Base-by-base conservation (phyloP, 768 basidiomycete species). In the Hygrocybe punicea region DNA sequence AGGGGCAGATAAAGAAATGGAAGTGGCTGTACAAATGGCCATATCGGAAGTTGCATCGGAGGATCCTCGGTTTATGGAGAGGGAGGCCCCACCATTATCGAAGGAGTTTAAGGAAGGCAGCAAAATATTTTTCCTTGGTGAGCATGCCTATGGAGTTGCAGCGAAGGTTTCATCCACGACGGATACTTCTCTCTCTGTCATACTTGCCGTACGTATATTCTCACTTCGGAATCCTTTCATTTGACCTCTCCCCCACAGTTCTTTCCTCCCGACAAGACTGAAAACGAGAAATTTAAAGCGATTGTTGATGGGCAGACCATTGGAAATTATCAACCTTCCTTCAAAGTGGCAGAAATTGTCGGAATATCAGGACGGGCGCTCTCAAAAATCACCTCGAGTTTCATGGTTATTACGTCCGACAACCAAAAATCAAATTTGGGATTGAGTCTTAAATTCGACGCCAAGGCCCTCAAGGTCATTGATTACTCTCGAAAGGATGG, bases 101-200 rank as follows among this genome's bases (percentile, higher is more conserved):
- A 86, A 93, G 53, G 97, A 98, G 67, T 98, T 92, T 73, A 94
- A 95, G 0, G 84, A 84, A 0, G 91, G 89, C 1, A 89, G 85
- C 69, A 91, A 88, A 67, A 90, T 98, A 25, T 97, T 99, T 74
- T 98, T 98, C 84, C 80, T 98, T 6, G 95, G 96, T 14, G 88
- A 91, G 65, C 87, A 93, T 67, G 93, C 91, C 0, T 99, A 96
- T 66, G 97, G 97, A n/a, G 87, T 91, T 2, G 93, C 96, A 13
- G 94, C 95, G 0, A 90, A 94, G 64, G 92, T 99, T 10, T 80
- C 84, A 37, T 80, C 74, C 0, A 91, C 93, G 0, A 81, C 81
- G 0, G 82, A 89, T 3, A 78, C 81, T 2, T 76, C 83, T 1
- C 73, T 98, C 11, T 87, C 92, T 9, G 89, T 98, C 48, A 73